Evolutionary conservation across 2,329 filamentous ascomycete genomes (phyloP), one percentile per base, ranked within the genome.

Genomic region (Phyllosticta ampelicida): DNA sequence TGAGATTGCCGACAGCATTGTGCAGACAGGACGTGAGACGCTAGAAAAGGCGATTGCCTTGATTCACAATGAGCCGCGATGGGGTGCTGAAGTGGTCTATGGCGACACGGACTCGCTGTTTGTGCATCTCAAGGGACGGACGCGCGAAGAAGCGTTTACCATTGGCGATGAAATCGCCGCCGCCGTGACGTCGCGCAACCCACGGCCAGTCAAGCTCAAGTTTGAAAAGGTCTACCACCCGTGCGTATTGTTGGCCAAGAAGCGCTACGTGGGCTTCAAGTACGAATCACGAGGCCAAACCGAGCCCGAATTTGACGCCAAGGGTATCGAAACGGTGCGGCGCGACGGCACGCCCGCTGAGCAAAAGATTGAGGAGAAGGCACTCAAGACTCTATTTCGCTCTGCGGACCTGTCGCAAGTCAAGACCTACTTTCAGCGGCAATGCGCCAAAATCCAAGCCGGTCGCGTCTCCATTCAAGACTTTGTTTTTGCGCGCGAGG

Each of bases 161-260:
- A 90, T 99, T 56, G 95, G 94, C 28, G 84, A 91, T 64, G 92
- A 97, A 68, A 99, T 99, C 61, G 87, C 91, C 30, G 83, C 87
- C 66, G 85, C 86, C 13, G 84, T 99, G 59, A 97, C 94, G 0
- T 82, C 89, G 57, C 86, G 88, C 76, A 99, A 96, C 67, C 95
- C 94, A 1, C 83, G 86, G 1, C 94, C 94, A 0, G 78, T 99
- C 64, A 97, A 96, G 73, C 85, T 99, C 62, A 97, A 97, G 70
- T 96, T 99, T 65, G 94, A 99, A 70, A 99, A 99, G 66, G 92
- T 99, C 1, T 99, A 99, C 71, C 88, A 95, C 62, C 94, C 95
- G 0, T 97, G 92, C 68, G 85, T 97, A 0, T 79, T 99, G 4
- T 80, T 99, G 0, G 90, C 95, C 18, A 99, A 99, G 76, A 99